Percentiles rank a stretch among this genome's conserved stretches.
Evolutionary conservation across 176 grass and related monocot species (phyloP).

Genomic region (Neostapfia colusana): DNA sequence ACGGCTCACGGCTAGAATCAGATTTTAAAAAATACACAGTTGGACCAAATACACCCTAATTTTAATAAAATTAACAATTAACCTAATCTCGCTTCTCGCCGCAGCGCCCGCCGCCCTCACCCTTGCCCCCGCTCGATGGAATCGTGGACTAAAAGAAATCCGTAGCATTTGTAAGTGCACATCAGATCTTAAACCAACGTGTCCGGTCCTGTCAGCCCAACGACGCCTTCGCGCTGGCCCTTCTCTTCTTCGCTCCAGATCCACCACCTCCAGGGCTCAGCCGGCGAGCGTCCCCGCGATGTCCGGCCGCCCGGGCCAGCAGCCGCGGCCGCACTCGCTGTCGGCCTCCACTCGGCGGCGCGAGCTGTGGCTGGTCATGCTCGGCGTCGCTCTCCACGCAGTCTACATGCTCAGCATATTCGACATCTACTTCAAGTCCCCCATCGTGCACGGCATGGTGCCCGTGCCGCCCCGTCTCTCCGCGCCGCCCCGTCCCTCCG

Average conservation of each 20-base stretch:
- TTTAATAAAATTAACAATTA: too few relatives aligned
- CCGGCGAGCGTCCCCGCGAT: constrained; percentile 27
- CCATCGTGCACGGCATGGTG: constrained; percentile 87
- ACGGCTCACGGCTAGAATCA: too few relatives aligned
- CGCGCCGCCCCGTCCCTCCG: constrained; percentile 53
- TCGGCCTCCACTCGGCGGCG: constrained; percentile 54
- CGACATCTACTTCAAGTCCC: constrained; percentile 98
- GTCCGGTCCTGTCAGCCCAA: constrained; percentile 9
- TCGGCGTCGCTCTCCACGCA: constrained; percentile 85
- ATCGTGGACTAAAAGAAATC: too few relatives aligned
- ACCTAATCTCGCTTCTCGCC: too few relatives aligned
- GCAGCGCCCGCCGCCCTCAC: too few relatives aligned
- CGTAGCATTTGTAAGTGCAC: too few relatives aligned
- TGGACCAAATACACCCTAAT: too few relatives aligned
- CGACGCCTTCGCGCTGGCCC: constrained; percentile 20
- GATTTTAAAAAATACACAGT: too few relatives aligned
- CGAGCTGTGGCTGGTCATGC: constrained; percentile 79
- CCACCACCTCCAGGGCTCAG: constrained; percentile 17
- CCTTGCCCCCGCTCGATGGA: too few relatives aligned
- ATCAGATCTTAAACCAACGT: too few relatives aligned
- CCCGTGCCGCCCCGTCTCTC: constrained; percentile 70
- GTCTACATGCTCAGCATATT: constrained; percentile 99
- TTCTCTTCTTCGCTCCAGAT: constrained; percentile 28
- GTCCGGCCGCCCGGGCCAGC: constrained; percentile 41
- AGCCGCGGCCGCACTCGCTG: constrained; percentile 24